Base-by-base conservation (phyloP, 2,329 filamentous ascomycete species). In the Pyrenochaeta sp. region DNA sequence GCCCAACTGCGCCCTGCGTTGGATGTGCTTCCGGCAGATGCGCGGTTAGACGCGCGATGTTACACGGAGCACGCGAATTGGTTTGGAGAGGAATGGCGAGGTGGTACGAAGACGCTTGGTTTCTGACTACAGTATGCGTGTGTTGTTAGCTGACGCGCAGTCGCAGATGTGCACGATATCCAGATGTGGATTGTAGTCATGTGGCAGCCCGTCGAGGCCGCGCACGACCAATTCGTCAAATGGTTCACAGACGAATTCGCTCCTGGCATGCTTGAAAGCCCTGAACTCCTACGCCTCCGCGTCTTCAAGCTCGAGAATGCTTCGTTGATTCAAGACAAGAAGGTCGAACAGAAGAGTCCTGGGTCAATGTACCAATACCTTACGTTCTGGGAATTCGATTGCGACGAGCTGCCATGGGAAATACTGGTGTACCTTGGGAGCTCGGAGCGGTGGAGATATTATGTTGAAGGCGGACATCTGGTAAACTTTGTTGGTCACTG, bases 381-480 rank as follows among this genome's bases (percentile, higher is more conserved):
- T 44, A 64, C 61, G 2, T 51, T 66, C 6, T 66, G 58, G 63
- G 63, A 66, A 36, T 64, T 62, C 42, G 58, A 58, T 22, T 58
- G 40, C 13, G 58, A 60, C 13, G 63, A 66, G 0, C 25, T 66
- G 27, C 63, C 63, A 7, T 66, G 63, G 63, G 63, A 66, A 25
- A 49, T 64, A 3, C 15, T 66, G 25, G 52, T 66, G n/a, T 62
- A 62, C 15, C 47, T 66, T 19, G 63, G 63, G 1, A 57, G 56
- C 28, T 62, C 61, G 32, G 58, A 62, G 24, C 36, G 53, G 19
- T 66, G 63, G 63, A 55, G 63, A 19, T 36, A 60, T 8, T 64
- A 66, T 30, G 54, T 58, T 6, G 63, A 66, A 27, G 56, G 56
- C 8, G 42, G 42, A 22, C 32, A 52, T 30, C 3, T 64, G 52